Conservation (phyloP, 2,329 filamentous ascomycete genomes). For the Cyphellophora attinorum region DNA sequence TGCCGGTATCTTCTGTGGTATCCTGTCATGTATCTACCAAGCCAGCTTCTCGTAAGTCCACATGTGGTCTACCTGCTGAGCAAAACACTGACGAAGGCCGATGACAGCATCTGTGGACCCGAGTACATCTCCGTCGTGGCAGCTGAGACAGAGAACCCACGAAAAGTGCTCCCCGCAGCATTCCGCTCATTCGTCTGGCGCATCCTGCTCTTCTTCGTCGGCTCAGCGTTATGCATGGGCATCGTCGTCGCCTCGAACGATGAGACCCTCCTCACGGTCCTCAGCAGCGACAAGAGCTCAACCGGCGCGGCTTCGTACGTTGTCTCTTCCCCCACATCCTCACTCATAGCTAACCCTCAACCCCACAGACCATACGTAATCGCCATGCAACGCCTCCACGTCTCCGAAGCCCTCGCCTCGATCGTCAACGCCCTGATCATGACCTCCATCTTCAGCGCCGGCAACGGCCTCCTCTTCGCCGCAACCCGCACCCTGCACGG, state of each 20-base stretch:
- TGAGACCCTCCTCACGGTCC: slow-evolving; percentile 45
- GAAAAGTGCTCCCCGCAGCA: slow-evolving; percentile 58
- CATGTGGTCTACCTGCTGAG: too few species aligned
- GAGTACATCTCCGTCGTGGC: slow-evolving; percentile 51
- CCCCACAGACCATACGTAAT: slow-evolving; percentile 56
- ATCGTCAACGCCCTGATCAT: slow-evolving; percentile 46
- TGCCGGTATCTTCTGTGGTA: slow-evolving; percentile 21
- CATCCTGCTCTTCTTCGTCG: slow-evolving; percentile 61
- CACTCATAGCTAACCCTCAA: too few species aligned
- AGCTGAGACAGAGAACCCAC: slow-evolving; percentile 52
- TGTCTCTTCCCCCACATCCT: too few species aligned
- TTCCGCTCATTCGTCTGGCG: slow-evolving; percentile 59
- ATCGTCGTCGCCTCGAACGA: slow-evolving; percentile 61
- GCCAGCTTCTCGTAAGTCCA: too few species aligned
- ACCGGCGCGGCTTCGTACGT: slow-evolving; percentile 44
- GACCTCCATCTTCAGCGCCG: slow-evolving; percentile 46
- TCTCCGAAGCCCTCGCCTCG: slow-evolving; percentile 44
- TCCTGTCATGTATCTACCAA: too few species aligned
- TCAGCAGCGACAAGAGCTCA: slow-evolving; percentile 22
- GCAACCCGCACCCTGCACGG: slow-evolving; percentile 53
- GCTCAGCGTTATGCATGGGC: slow-evolving; percentile 59
- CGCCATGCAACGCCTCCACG: slow-evolving; percentile 46
- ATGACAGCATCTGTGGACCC: slow-evolving; percentile 54
- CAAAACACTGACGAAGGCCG: slow-evolving; percentile 61
- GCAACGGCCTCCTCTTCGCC: slow-evolving; percentile 49